A percentile compares a stretch with the other conserved stretches of the same genome.
These are phyloP conservation scores for Diaporthe vexans DNA, from an alignment of 2,329 filamentous ascomycete species.

Conservation along the genomic window DNA sequence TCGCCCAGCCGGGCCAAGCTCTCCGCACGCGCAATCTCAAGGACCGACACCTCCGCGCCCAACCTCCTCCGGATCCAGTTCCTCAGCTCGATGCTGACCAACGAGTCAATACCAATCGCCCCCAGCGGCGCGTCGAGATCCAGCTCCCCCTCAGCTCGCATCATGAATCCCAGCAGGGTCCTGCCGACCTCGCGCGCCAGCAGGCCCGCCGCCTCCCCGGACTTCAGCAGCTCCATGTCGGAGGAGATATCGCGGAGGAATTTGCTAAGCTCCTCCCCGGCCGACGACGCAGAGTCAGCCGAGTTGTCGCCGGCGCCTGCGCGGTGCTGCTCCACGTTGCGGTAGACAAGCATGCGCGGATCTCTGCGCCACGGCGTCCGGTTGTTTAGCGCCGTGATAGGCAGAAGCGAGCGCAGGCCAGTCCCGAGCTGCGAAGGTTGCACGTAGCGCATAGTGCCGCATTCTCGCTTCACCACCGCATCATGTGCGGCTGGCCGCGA, in stretches of 20 bases:
- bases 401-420: conserved; percentile 17
- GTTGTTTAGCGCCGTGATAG: conserved; percentile 34
- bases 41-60: conserved; percentile 28
- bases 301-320: conserved; percentile 7
- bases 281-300: background rate
- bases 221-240: conserved; percentile 23
- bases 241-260: conserved; percentile 19
- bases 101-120: conserved; percentile 34
- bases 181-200: conserved; percentile 35
- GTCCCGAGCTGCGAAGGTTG: conserved; percentile 3
- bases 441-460: background rate
- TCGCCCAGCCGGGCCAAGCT: conserved; percentile 3
- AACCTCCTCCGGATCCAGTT: conserved; percentile 37
- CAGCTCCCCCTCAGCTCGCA: conserved; percentile 32
- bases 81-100: conserved; percentile 37
- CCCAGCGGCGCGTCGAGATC: conserved; percentile 31
- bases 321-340: conserved; percentile 32
- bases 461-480: background rate
- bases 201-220: conserved; percentile 22
- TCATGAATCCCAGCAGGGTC: conserved; percentile 33
- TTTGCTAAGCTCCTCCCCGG: conserved; percentile 15
- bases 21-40: conserved; percentile 35
- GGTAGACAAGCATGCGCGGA: conserved; percentile 38
- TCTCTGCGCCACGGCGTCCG: conserved; percentile 31
- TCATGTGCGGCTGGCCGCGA: background rate